Evolutionary conservation across 352 stramenopile genomes (phyloP).

Genomic region (Phytophthora sojae): DNA sequence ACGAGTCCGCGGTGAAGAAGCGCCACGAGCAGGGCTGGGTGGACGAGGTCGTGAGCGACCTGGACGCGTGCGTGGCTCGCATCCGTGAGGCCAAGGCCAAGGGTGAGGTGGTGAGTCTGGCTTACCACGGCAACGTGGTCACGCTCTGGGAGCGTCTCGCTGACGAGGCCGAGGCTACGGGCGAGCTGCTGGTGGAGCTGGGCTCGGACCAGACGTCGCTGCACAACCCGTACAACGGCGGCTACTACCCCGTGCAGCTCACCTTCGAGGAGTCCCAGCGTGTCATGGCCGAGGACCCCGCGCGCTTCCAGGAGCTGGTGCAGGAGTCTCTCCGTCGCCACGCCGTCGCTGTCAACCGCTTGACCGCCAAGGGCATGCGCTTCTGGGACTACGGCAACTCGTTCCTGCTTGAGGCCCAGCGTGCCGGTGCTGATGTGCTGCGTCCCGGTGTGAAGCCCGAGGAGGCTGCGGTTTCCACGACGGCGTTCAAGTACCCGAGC

Average conservation of each 20-base stretch:
- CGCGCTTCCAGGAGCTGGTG: slow-evolving; percentile 82
- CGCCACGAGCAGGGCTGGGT: slow-evolving; percentile 89
- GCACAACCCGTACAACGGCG: slow-evolving; percentile 91
- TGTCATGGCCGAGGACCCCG: slow-evolving; percentile 83
- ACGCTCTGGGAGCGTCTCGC: slow-evolving; percentile 87
- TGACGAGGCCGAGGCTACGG: slow-evolving; percentile 67
- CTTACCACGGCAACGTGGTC: slow-evolving; percentile 89
- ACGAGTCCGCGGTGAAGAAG: slow-evolving; percentile 82
- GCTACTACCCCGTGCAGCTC: slow-evolving; percentile 88
- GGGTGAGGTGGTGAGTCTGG: slow-evolving; percentile 78
- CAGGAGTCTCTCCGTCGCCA: slow-evolving; percentile 83
- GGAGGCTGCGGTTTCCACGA: slow-evolving; percentile 71
- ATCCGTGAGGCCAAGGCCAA: slow-evolving; percentile 67
- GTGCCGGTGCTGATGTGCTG: slow-evolving; percentile 82
- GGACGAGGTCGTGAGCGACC: slow-evolving; percentile 76
- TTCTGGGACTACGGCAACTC: slow-evolving; percentile 94
- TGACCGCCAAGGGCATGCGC: slow-evolving; percentile 80
- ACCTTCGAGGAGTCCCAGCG: slow-evolving; percentile 83
- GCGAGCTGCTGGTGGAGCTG: slow-evolving; percentile 84
- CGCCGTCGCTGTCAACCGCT: slow-evolving; percentile 80
- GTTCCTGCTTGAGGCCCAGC: slow-evolving; percentile 87
- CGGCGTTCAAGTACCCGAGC: slow-evolving; percentile 87
- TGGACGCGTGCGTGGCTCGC: slow-evolving; percentile 72
- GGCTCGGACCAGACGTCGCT: slow-evolving; percentile 91
- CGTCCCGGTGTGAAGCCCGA: slow-evolving; percentile 48